Percentiles rank a stretch among this genome's conserved stretches.
Conservation (phyloP, 2,329 filamentous ascomycete genomes). For the Fusarium nematophilum region DNA sequence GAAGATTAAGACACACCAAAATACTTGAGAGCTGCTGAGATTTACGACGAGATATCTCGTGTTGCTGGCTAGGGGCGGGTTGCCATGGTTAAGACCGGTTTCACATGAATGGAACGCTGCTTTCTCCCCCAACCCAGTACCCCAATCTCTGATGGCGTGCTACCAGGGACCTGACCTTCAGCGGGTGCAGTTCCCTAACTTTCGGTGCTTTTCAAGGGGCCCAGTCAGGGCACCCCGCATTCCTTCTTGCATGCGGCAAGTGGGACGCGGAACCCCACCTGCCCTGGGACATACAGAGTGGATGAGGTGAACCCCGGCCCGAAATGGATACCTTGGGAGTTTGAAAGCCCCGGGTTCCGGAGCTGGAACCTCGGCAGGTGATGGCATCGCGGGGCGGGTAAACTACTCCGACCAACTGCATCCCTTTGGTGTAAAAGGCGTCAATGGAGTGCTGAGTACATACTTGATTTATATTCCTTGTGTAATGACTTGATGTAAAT, state of each 20-base stretch:
- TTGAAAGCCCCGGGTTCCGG: not conserved
- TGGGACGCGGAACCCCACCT: too few species aligned
- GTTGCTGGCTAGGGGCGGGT: too few species aligned
- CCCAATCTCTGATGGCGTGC: not conserved
- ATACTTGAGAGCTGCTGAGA: too few species aligned
- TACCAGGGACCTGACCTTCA: not conserved
- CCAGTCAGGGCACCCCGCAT: slow-evolving; percentile 9
- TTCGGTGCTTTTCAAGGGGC: not conserved
- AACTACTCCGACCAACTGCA: slow-evolving; percentile 1
- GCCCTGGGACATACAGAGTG: too few species aligned
- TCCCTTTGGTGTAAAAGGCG: not conserved
- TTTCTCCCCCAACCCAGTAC: slow-evolving; percentile 1
- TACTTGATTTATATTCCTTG: not conserved
- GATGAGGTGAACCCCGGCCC: too few species aligned
- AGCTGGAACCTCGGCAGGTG: slow-evolving; percentile 37
- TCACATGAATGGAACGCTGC: not conserved
- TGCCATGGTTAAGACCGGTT: too few species aligned
- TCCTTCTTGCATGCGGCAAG: not conserved
- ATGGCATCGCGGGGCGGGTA: slow-evolving; percentile 32
- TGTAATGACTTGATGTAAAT: not conserved
- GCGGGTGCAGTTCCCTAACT: not conserved
- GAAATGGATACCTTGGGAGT: too few species aligned
- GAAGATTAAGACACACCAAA: too few species aligned
- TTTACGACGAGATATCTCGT: too few species aligned
- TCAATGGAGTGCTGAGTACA: not conserved